A percentile compares a stretch with the other conserved stretches of the same genome.
Evolutionary conservation across 345 rosid genomes (phyloP).

Genomic region (Capsella bursapastoris): DNA sequence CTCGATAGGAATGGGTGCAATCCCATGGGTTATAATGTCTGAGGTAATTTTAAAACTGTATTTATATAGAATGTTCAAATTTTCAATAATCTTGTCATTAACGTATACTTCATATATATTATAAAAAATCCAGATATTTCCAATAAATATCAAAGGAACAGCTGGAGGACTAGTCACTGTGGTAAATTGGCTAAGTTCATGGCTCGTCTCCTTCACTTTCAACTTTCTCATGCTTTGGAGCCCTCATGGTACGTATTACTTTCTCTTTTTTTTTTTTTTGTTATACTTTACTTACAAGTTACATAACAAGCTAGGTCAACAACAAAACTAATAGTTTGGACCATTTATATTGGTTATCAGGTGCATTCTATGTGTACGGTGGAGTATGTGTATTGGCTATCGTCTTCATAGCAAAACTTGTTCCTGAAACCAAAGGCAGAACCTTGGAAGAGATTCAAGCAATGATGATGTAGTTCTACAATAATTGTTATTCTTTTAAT

Average conservation of each 20-base stretch:
- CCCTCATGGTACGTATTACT: conserved; percentile 41
- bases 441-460: conserved; percentile 61
- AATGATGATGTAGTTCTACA: conserved; percentile 30
- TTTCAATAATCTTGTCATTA: background rate
- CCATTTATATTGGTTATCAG: conserved; percentile 18
- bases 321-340: background rate
- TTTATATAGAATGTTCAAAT: background rate
- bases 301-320: background rate
- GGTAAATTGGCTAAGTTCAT: conserved; percentile 49
- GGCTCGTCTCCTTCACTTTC: conserved; percentile 54
- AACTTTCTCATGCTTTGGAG: conserved; percentile 54
- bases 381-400: conserved; percentile 44
- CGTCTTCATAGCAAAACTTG: conserved; percentile 48
- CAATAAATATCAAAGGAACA: conserved; percentile 54
- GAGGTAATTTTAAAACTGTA: conserved; percentile 39
- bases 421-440: conserved; percentile 60
- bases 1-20: conserved; percentile 56
- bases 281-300: background rate
- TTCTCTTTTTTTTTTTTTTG: background rate
- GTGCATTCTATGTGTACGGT: conserved; percentile 53
- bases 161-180: conserved; percentile 56
- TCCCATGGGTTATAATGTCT: conserved; percentile 61
- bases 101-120: background rate
- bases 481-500: background rate
- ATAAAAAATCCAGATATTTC: conserved; percentile 47